These are phyloP conservation scores for Yarrowia porcina DNA, from an alignment of 805 yeast species.

Conservation along the genomic window DNA sequence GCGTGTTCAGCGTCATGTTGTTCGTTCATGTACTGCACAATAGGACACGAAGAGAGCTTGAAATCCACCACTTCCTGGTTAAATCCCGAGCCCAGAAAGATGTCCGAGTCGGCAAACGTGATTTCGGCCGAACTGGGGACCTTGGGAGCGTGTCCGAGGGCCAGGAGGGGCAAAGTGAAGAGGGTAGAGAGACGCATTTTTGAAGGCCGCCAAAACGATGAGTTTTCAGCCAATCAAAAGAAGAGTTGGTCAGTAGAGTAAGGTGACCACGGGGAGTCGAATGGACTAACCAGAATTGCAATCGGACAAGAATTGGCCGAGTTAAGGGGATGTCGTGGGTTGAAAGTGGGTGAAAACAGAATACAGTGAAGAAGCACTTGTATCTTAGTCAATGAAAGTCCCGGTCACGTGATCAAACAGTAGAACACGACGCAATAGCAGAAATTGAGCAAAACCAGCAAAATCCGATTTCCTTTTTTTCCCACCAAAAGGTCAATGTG, in stretches of 20 bases:
- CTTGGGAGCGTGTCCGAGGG: neutral
- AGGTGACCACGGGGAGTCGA: neutral
- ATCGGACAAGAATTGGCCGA: neutral
- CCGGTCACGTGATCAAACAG: too few species aligned
- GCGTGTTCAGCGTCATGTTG: constrained; percentile 29
- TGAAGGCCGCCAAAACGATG: neutral
- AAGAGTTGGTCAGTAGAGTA: too few species aligned
- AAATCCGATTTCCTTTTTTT: too few species aligned
- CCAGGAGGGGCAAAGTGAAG: neutral
- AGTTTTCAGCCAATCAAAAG: too few species aligned
- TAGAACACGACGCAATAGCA: too few species aligned
- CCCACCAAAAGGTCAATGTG: too few species aligned
- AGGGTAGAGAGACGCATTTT: neutral
- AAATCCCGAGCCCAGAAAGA: constrained; percentile 22
- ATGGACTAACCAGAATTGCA: neutral
- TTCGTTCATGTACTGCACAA: constrained; percentile 43
- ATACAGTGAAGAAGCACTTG: too few species aligned
- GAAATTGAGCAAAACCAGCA: too few species aligned
- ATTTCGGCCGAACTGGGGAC: neutral
- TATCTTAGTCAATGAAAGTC: too few species aligned
- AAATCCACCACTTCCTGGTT: constrained; percentile 11
- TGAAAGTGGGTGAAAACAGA: too few species aligned
- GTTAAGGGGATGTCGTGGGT: too few species aligned
- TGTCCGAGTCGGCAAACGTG: neutral
- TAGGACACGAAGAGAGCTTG: constrained; percentile 38